These are phyloP conservation scores for Fusarium begoniae DNA, from an alignment of 2,329 filamentous ascomycete species.

Conservation along the genomic window DNA sequence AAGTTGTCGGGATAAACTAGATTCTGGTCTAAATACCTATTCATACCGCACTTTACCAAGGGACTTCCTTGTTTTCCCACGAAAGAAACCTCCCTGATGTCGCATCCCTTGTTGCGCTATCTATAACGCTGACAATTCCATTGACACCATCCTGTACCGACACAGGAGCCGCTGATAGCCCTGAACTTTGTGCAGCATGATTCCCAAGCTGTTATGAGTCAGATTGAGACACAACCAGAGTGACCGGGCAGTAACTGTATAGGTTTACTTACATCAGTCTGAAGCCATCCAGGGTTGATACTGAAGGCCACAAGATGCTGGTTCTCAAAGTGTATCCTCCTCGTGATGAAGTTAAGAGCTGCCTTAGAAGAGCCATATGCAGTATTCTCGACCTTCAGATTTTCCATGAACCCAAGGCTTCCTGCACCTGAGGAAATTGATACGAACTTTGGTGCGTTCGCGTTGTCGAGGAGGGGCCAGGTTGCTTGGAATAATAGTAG, in stretches of 20 bases:
- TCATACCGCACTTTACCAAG: not conserved
- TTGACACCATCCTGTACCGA: not conserved
- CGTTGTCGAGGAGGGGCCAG: not conserved
- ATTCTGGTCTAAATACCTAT: not conserved
- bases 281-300: not conserved
- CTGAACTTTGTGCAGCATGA: not conserved
- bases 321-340: not conserved
- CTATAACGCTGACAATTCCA: not conserved
- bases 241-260: too few relatives aligned
- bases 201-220: not conserved
- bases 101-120: not conserved
- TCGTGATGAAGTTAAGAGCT: not conserved
- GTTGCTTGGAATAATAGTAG: not conserved
- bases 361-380: not conserved
- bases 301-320: not conserved
- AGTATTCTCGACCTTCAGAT: not conserved
- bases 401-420: not conserved
- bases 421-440: not conserved
- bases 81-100: not conserved
- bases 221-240: too few relatives aligned
- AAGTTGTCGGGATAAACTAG: not conserved
- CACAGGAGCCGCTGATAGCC: not conserved
- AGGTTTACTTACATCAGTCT: not conserved
- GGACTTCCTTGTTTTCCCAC: not conserved
- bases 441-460: not conserved